Base-by-base conservation (phyloP, 177 flowering plant species). In the Vitis hybrid region DNA sequence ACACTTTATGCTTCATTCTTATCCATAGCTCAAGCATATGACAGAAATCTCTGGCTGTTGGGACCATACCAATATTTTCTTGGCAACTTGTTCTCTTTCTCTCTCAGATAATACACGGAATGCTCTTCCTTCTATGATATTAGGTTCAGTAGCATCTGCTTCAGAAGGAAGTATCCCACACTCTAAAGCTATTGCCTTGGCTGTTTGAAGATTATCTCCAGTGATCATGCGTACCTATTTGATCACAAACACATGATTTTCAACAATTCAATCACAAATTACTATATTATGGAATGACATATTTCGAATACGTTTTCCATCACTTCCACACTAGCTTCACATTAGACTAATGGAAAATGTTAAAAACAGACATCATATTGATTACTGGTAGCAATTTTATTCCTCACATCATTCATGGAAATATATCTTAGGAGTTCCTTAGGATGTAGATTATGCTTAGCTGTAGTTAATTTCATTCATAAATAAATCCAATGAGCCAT, bases 151-250 rank as follows among this genome's bases (percentile, higher is more conserved):
- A 60, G 85, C 87, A 64, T 83, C 93, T 48, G 78, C 87, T 76
- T 78, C 77, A 14, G 91, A 75, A 66, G 63, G 60, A 66, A 95
- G 86, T 74, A 95, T 95, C 8, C 99, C 99, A 80, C 99, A 91
- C 76, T 95, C 99, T 73, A 93, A 73, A 65, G 99, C 99, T 64
- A 95, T 93, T 64, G 99, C 99, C 85, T 78, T 90, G 18, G 99
- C 99, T 65, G 99, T 95, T 66, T 89, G 92, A 65, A 95, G 69
- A 81, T 93, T 95, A 81, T 95, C 99, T 55, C 99, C 99, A 46
- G 99, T 95, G 69, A 95, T 93, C 99, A 95, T 95, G 50, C 99
- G 88, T 48, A 95, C 99, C 99, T 95, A 74, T 56, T 60, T 8
- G 53, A 61, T 62, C n/a, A 53, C 6, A 57, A 48, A 57, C 3